phyloP scores from a whole-genome alignment of 2,329 filamentous ascomycete species.

The Cryphonectria carpinicola region DNA sequence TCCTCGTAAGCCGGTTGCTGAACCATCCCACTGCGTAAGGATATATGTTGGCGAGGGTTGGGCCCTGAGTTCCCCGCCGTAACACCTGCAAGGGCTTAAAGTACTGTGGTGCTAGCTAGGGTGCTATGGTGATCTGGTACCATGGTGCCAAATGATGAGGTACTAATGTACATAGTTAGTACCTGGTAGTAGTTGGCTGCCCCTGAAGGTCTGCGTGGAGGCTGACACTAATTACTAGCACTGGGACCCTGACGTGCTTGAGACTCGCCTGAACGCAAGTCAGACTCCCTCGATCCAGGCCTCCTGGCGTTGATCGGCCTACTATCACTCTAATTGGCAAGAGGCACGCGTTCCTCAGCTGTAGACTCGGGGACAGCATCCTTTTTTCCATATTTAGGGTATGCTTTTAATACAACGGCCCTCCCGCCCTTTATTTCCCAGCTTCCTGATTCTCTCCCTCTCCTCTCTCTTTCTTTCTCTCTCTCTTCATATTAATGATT shows the following conservation, averaged over 20 bases:
- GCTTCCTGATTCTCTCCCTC: not conserved
- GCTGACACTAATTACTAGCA: not conserved
- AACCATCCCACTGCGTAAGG: not conserved
- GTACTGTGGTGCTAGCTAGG: not conserved
- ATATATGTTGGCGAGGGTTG: not conserved
- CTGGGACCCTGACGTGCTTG: not conserved
- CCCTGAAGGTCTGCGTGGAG: not conserved
- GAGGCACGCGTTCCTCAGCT: not conserved
- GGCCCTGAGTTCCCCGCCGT: not conserved
- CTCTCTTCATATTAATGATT: not conserved
- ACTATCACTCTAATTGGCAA: constrained; percentile 1
- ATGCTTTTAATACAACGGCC: not conserved
- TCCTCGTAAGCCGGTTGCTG: not conserved
- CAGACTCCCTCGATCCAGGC: not conserved
- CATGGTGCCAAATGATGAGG: not conserved
- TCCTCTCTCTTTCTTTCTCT: not conserved
- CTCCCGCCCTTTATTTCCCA: not conserved
- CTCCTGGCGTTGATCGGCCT: not conserved
- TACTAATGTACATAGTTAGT: not conserved
- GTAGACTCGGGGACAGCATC: not conserved
- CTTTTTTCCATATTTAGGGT: constrained; percentile 7
- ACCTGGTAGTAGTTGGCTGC: not conserved
- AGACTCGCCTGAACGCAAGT: constrained; percentile 1
- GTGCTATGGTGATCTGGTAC: not conserved
- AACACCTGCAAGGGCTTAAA: not conserved